These are phyloP conservation scores for Amanita molliuscula DNA, from an alignment of 768 basidiomycete genomes.

Conservation along the genomic window DNA sequence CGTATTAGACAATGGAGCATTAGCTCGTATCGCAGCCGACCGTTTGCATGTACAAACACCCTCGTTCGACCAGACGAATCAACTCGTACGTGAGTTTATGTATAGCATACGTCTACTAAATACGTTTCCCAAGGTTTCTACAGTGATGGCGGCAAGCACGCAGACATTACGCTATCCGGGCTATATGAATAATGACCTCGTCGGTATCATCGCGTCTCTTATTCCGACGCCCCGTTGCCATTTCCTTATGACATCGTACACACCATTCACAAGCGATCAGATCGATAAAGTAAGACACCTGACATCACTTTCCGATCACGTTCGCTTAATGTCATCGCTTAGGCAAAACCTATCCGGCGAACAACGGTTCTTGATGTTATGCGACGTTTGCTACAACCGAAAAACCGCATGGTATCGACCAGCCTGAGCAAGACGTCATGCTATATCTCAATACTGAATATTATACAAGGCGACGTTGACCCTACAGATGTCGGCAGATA, in stretches of 20 bases:
- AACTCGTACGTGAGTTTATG: conserved; percentile 44
- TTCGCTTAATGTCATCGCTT: not conserved
- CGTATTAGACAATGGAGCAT: conserved; percentile 92
- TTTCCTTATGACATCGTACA: conserved; percentile 98
- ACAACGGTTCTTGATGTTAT: conserved; percentile 98
- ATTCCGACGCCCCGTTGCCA: conserved; percentile 97
- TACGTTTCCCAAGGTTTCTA: conserved; percentile 60
- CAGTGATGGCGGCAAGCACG: conserved; percentile 96
- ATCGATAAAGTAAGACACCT: conserved; percentile 74
- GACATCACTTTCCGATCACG: not conserved
- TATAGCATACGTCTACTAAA: not conserved
- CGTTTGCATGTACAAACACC: conserved; percentile 81
- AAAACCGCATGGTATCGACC: conserved; percentile 97
- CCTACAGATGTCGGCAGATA: conserved; percentile 73
- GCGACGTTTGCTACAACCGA: conserved; percentile 94
- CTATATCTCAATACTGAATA: conserved; percentile 96
- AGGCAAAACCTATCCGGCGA: conserved; percentile 93
- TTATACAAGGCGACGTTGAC: conserved; percentile 98
- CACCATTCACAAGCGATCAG: conserved; percentile 94
- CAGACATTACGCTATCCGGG: conserved; percentile 95
- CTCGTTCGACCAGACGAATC: conserved; percentile 87
- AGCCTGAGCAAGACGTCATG: conserved; percentile 86
- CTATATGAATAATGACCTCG: conserved; percentile 99
- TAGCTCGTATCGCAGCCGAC: conserved; percentile 89
- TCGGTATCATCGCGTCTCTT: conserved; percentile 91